A percentile compares a stretch with the other conserved stretches of the same genome.
phyloP scores from a whole-genome alignment of 2,329 filamentous ascomycete genomes.

The Huntiella savannae region DNA sequence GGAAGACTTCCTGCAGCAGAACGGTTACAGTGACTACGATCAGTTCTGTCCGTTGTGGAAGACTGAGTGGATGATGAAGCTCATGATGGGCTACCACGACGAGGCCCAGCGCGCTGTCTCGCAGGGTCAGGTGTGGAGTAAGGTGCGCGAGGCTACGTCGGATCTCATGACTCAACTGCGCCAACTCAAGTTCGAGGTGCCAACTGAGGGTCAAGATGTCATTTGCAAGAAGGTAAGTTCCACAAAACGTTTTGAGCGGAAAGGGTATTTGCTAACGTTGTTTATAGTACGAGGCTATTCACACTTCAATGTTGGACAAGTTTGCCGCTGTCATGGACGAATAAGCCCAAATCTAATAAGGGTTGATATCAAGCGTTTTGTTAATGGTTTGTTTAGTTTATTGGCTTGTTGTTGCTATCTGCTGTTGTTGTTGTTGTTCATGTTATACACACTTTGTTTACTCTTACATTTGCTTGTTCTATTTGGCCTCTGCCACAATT shows the following conservation, averaged over 20 bases:
- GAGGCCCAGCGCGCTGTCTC: conserved; percentile 89
- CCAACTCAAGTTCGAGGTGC: conserved; percentile 93
- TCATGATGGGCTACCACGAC: conserved; percentile 95
- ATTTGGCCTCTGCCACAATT: conserved; percentile 20
- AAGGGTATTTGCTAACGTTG: conserved; percentile 20
- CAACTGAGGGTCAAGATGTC: conserved; percentile 61
- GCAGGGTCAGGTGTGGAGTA: conserved; percentile 79
- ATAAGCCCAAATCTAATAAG: conserved; percentile 28
- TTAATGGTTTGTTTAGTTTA: neutral
- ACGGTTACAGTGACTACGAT: conserved; percentile 97
- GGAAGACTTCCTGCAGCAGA: conserved; percentile 97
- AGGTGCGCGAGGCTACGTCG: conserved; percentile 75
- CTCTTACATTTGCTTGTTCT: neutral
- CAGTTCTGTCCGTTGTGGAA: conserved; percentile 99
- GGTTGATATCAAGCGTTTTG: neutral
- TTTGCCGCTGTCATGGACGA: conserved; percentile 93
- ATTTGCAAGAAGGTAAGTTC: conserved; percentile 58
- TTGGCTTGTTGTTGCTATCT: neutral
- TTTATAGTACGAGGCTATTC: conserved; percentile 67
- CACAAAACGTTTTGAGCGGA: neutral
- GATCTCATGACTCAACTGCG: conserved; percentile 74
- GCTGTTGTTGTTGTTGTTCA: neutral
- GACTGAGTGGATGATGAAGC: conserved; percentile 99
- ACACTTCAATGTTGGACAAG: conserved; percentile 88
- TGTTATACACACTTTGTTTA: neutral